Percentiles rank a stretch among this genome's conserved stretches.
Evolutionary conservation across 148 eudicot species (phyloP).

Genomic region (Fagopyrum homotropicum): DNA sequence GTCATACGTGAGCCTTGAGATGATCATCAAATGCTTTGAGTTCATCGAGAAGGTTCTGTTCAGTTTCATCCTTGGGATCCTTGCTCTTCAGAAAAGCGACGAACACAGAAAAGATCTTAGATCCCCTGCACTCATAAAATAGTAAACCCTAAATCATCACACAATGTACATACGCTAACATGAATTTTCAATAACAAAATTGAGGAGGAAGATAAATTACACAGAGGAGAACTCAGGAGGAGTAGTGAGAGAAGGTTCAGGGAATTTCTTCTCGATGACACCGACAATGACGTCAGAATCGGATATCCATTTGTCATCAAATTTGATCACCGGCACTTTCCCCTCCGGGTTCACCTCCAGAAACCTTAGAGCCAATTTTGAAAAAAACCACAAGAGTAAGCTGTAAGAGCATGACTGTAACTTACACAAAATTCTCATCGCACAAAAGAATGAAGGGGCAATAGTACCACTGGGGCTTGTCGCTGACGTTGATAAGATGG

Average conservation of each 20-base stretch:
- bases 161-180: neutral
- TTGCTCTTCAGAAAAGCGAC: slow-evolving; percentile 70
- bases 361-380: neutral
- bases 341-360: slow-evolving; percentile 29
- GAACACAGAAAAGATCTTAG: slow-evolving; percentile 58
- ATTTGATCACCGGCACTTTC: slow-evolving; percentile 49
- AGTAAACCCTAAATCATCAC: neutral
- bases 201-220: slow-evolving; percentile 25
- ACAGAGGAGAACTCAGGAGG: slow-evolving; percentile 44
- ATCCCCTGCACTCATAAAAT: slow-evolving; percentile 37
- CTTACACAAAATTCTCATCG: neutral
- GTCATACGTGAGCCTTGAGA: slow-evolving; percentile 55
- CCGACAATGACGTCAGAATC: slow-evolving; percentile 60
- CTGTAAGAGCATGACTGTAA: neutral
- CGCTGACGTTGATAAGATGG: slow-evolving; percentile 47
- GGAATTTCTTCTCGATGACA: slow-evolving; percentile 49
- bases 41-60: slow-evolving; percentile 67
- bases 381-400: neutral
- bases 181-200: too few species aligned
- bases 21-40: slow-evolving; percentile 77
- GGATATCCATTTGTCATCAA: slow-evolving; percentile 48
- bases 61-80: slow-evolving; percentile 72
- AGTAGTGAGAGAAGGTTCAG: slow-evolving; percentile 39
- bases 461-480: slow-evolving; percentile 69
- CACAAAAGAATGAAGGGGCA: neutral